Evolutionary conservation across 352 stramenopile genomes (phyloP), one percentile per base, ranked within the genome.

Genomic region (Phytophthora boehmeriae): DNA sequence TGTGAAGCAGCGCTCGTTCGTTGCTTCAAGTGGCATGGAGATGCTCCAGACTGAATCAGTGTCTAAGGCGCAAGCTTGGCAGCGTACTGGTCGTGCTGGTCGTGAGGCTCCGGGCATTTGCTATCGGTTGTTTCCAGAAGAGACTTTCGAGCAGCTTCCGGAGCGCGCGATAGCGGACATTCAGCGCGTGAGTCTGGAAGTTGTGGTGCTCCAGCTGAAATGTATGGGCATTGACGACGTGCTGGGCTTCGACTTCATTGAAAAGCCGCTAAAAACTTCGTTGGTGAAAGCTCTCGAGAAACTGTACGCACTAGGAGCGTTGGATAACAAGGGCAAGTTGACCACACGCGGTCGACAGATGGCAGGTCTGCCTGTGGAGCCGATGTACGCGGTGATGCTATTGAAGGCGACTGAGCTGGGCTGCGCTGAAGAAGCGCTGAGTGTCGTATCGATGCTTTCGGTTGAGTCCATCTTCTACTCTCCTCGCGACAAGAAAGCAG

Each of bases 391-490:
- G 9, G 91, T 96, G 14, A 96, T 95, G 83, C 63, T 97, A 35
- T 59, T 97, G 22, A 87, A 94, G 57, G 64, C 89, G 1, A 78
- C 82, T 4, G 85, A 93, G 28, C 60, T 96, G 16, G 75, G 70
- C 6, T 97, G 90, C 56, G 85, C 78, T 1, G 80, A 95, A 39
- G 87, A 97, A 62, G 86, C 88, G 19, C 68, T 96, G 32, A 96
- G 77, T 36, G 85, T 97, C 8, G 89, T 94, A 14, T 82, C 89
- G 13, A 97, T 97, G 90, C 73, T 96, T 22, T 94, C 80, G 22
- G 88, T 97, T 16, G 90, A 97, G 61, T 92, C 83, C 10, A 92
- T 96, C 43, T 97, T 97, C 63, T 95, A 90, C 54, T 93, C 83
- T 23, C 87, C 87, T 35, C 72, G 81, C 0, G 85, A 95, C 68